Base-by-base conservation (phyloP, 169 alveolate genomes). In the Perkinsus marinus region DNA sequence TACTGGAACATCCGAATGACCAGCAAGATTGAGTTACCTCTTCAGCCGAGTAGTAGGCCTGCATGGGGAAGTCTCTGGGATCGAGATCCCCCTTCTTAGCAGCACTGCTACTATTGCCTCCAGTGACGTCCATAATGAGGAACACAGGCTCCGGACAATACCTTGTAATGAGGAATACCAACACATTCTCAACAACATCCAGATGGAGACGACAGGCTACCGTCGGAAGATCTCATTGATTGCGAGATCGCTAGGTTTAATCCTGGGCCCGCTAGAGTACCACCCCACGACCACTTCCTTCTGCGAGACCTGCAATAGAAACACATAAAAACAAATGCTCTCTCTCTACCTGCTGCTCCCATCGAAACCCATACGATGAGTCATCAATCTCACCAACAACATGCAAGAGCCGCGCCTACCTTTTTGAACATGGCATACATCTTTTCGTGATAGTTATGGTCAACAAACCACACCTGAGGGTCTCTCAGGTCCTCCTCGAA, bases 401-500 rank as follows among this genome's bases (percentile, higher is more conserved):
- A 16, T 16, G 79, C 79, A 26, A 43, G 68, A 43, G 89, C 30
- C 39, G 91, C 9, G 68, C 92, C 79, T 92, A 97, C 98, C 95
- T 97, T 97, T 93, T 98, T 98, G 96, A 98, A 98, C 99, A 99
- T 98, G 92, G 94, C 96, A 94, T 96, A 98, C 98, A 98, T 97
- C 89, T 96, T 95, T 93, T 99, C 99, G 93, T 98, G 99, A 94
- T 98, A 99, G 94, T 98, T 97, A 94, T 98, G 99, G 93, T 99
- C 99, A 36, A 99, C 94, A 94, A 96, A 99, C 99, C 99, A 99
- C 34, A 99, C 98, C 93, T 97, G 97, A 0, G 99, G 98, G 92
- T 99, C 99, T 89, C 97, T 97, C 22, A 98, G 96, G 94, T 99
- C 99, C 96, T 99, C 99, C 93, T 99, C 99, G 94, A 99, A 99